Evolutionary conservation across 208 protist species (phyloP), one percentile per base, ranked within the genome.

Genomic region (Crithidia expoeki): DNA sequence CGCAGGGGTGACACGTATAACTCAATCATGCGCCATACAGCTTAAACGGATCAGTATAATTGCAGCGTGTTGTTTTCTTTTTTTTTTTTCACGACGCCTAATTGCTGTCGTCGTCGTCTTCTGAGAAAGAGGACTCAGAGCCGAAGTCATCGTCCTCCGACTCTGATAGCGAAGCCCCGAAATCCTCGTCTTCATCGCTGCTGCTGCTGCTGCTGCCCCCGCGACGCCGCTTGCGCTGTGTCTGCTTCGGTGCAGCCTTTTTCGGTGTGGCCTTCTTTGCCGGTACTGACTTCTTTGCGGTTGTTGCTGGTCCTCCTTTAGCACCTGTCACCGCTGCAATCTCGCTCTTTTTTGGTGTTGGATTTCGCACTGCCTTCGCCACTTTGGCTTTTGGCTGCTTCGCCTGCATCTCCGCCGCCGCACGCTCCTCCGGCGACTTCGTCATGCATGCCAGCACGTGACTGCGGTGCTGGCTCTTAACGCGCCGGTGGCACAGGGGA

Each of bases 381-480:
- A 3, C 23, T 28, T 46, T 25, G 32, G 40, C 0, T 32, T 67
- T 57, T 12, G 1, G 30, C 32, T 55, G 14, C 32, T 28, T 44
- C 19, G 55, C 17, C 19, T 14, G 47, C 27, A 49, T 46, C 32
- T 28, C 44, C 23, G 57, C 44, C 19, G 30, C 57, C 5, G 33
- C 32, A 2, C 44, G 59, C 44, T 34, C 42, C 58, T 60, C 23
- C 3, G 66, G 33, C 6, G 64, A 23, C 49, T 56, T 80, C 17
- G 68, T 60, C 38, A 82, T 9, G 67, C 89, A 94, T 59, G n/a
- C 60, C 58, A 84, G 58, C 14, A 94, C 78, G 62, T 94, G 89
- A 30, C 63, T 49, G 1, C 79, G 66, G 63, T 94, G 89, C 12
- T 85, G 61, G 56, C 76, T 72, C 27, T 73, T 79, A 27, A 92